These are phyloP conservation scores for Starmera quercuum DNA, from an alignment of 805 yeast species.

Conservation along the genomic window DNA sequence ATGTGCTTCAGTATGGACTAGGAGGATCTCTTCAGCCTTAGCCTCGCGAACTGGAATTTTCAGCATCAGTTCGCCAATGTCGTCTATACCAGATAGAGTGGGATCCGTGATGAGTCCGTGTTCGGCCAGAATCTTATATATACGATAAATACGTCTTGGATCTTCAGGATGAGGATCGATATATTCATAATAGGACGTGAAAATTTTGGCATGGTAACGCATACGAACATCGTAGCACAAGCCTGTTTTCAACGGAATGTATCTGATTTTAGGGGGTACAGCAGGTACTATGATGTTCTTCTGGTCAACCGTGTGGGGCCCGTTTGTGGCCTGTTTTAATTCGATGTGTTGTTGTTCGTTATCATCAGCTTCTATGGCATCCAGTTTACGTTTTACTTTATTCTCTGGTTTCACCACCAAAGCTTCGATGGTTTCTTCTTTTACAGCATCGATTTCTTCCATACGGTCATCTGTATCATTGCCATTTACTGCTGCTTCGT, in stretches of 20 bases:
- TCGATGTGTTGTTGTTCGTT: too few species aligned
- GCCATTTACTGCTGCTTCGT: too few species aligned
- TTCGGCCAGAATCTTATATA: conserved; percentile 89
- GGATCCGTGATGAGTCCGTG: conserved; percentile 85
- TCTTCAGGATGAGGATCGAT: conserved; percentile 99
- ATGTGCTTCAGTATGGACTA: conserved; percentile 81
- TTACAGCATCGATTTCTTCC: too few species aligned
- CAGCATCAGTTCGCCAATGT: conserved; percentile 79
- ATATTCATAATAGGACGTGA: conserved; percentile 85
- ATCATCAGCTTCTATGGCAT: too few species aligned
- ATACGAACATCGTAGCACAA: conserved; percentile 92
- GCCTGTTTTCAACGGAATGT: conserved; percentile 81
- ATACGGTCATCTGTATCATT: too few species aligned
- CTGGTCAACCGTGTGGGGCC: too few species aligned
- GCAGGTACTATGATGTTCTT: conserved; percentile 45
- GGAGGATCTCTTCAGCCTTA: conserved; percentile 70
- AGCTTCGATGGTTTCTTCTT: too few species aligned
- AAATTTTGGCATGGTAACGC: conserved; percentile 95
- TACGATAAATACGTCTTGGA: conserved; percentile 90
- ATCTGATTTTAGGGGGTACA: conserved; percentile 58
- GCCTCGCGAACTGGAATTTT: conserved; percentile 92
- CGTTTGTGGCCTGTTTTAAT: too few species aligned
- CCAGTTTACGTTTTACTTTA: too few species aligned
- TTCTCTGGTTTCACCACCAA: too few species aligned
- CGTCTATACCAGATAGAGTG: conserved; percentile 54